Conservation (phyloP, 192 early-diverging fungal genomes). For the Umbelopsis sp. region DNA sequence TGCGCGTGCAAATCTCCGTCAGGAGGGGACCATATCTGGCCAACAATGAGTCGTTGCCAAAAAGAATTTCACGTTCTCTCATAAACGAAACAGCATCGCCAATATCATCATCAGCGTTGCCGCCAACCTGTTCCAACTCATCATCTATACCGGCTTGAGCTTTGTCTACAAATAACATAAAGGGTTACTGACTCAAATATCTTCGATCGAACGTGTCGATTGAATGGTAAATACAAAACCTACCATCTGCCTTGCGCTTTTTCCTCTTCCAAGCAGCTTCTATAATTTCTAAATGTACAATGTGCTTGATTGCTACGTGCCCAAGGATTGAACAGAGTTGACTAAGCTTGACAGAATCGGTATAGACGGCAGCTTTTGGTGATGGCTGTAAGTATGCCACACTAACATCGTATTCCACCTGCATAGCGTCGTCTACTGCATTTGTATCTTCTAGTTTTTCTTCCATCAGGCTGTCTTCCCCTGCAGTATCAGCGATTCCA, state of each 20-base stretch:
- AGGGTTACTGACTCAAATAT: neutral
- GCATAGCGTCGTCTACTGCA: slow-evolving; percentile 38
- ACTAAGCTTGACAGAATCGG: slow-evolving; percentile 74
- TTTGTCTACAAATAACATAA: slow-evolving; percentile 33
- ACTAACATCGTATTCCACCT: slow-evolving; percentile 34
- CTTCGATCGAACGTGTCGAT: too few species aligned
- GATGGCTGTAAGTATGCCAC: slow-evolving; percentile 28
- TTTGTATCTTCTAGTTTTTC: slow-evolving; percentile 20
- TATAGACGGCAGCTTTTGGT: slow-evolving; percentile 9
- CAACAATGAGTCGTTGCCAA: slow-evolving; percentile 77
- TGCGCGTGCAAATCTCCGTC: slow-evolving; percentile 78
- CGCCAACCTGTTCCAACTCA: slow-evolving; percentile 92
- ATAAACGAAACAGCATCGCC: slow-evolving; percentile 84
- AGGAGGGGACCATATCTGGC: slow-evolving; percentile 82
- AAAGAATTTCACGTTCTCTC: slow-evolving; percentile 91
- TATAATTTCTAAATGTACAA: slow-evolving; percentile 92
- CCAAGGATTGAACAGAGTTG: slow-evolving; percentile 92
- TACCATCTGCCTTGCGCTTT: slow-evolving; percentile 50
- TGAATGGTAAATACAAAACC: neutral
- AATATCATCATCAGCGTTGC: slow-evolving; percentile 95
- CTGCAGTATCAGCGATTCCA: slow-evolving; percentile 26
- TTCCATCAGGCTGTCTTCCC: slow-evolving; percentile 17
- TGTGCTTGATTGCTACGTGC: slow-evolving; percentile 95
- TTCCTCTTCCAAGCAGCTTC: slow-evolving; percentile 93
- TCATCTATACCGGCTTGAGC: slow-evolving; percentile 61